A percentile compares a stretch with the other conserved stretches of the same genome.
phyloP scores from a whole-genome alignment of 2,329 filamentous ascomycete genomes.

The Stromatinia cepivora region DNA sequence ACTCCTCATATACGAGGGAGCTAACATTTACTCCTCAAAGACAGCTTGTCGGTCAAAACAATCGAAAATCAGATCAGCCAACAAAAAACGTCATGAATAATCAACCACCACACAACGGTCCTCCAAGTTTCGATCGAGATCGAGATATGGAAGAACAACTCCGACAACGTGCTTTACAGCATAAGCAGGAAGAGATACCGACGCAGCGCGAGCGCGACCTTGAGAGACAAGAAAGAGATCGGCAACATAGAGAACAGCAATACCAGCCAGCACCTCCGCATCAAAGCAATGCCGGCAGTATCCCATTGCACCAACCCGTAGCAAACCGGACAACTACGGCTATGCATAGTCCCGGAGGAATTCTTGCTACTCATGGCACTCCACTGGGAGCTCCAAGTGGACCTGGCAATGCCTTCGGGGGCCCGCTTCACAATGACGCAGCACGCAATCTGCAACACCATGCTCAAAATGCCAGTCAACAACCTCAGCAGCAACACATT shows the following conservation, averaged over 20 bases:
- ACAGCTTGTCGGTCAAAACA: background rate
- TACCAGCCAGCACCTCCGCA: constrained; percentile 69
- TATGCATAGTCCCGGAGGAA: constrained; percentile 88
- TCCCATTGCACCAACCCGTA: constrained; percentile 92
- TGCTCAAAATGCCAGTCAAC: constrained; percentile 46
- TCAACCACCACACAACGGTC: constrained; percentile 37
- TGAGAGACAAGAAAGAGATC: constrained; percentile 55
- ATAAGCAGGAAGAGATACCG: constrained; percentile 56
- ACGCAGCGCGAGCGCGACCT: constrained; percentile 51
- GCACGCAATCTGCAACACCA: constrained; percentile 54
- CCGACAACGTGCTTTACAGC: constrained; percentile 52
- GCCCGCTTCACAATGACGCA: constrained; percentile 55
- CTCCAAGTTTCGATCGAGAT: constrained; percentile 41
- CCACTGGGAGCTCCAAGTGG: constrained; percentile 44
- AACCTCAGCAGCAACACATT: constrained; percentile 55
- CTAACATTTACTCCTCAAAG: background rate
- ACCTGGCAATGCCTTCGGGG: constrained; percentile 50
- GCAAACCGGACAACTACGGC: constrained; percentile 76
- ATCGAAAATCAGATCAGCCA: constrained; percentile 6
- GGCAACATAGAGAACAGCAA: constrained; percentile 60
- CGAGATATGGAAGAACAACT: constrained; percentile 54
- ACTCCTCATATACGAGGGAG: background rate
- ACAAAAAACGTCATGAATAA: constrained; percentile 36
- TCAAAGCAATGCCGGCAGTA: constrained; percentile 83
- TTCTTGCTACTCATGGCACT: constrained; percentile 72